Evolutionary conservation across 208 protist genomes (phyloP), one percentile per base, ranked within the genome.

Genomic region (Tritrichomonas musculus): DNA sequence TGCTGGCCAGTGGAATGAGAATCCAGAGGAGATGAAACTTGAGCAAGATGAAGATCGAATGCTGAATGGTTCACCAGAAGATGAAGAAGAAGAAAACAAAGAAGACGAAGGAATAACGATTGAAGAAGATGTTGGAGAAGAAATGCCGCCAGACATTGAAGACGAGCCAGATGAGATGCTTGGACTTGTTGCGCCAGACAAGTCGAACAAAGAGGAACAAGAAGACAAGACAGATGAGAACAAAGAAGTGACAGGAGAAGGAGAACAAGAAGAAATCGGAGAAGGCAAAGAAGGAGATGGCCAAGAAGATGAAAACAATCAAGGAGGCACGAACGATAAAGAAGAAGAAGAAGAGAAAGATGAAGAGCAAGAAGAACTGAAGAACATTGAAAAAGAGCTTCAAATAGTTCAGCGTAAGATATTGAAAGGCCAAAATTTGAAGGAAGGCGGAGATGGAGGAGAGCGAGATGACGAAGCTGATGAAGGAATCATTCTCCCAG

Each of bases 11-110:
- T 94, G 95, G 49, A 75, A 93, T 69, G 95, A 97, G 33, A 96
- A 98, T 53, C 97, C 96, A 41, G 96, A 97, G 30, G 96, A 96
- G 93, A 97, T 97, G 93, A 96, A 96, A 72, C 49, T 69, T 8
- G n/a, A 64, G 14, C 4, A 17, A 25, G 88, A 92, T 44, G 88
- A 92, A 30, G 55, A 64, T 49, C 33, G 57, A 44, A 69, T 72
- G 88, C 13, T 95, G 97, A 93, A 96, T 97, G 93, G 94, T 95
- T 2, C 96, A 95, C 30, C 95, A 96, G 50, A 96, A 96, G 92
- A 96, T 96, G 94, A 96, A 96, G n/a, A n/a, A n/a, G n/a, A n/a
- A n/a, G n/a, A n/a, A n/a, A n/a, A n/a, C n/a, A n/a, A n/a, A n/a
- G 95, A 96, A 65, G 93, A 96, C 88, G 93, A 96, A 95, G 93